Percentiles rank a stretch among this genome's conserved stretches.
Evolutionary conservation across 2,329 filamentous ascomycete genomes (phyloP).

Genomic region (Epichloe sp.): DNA sequence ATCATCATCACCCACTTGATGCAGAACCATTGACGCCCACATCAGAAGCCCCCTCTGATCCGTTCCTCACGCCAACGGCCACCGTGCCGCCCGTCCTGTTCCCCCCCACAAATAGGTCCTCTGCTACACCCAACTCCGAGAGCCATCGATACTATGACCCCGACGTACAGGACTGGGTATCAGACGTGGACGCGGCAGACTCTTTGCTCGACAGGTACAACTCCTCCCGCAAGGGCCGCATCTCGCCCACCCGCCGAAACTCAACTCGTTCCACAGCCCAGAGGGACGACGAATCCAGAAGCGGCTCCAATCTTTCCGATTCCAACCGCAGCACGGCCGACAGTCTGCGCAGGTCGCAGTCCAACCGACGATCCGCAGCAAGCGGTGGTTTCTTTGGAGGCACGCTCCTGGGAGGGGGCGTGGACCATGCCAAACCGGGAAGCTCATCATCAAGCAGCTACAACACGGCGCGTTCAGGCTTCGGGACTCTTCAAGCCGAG

Average conservation of each 20-base stretch:
- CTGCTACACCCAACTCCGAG: slow-evolving; percentile 30
- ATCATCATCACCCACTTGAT: neutral
- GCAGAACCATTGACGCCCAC: slow-evolving; percentile 17
- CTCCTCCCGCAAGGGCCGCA: slow-evolving; percentile 18
- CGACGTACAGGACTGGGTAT: slow-evolving; percentile 46
- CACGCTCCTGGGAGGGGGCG: slow-evolving; percentile 12
- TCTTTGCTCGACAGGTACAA: slow-evolving; percentile 34
- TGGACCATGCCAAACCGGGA: slow-evolving; percentile 21
- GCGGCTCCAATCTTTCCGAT: slow-evolving; percentile 44
- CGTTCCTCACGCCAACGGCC: slow-evolving; percentile 33
- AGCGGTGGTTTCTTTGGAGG: slow-evolving; percentile 17
- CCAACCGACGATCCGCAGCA: slow-evolving; percentile 20
- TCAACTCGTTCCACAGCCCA: slow-evolving; percentile 23
- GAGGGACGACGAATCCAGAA: slow-evolving; percentile 36
- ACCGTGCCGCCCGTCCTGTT: slow-evolving; percentile 11
- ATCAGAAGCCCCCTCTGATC: slow-evolving; percentile 30
- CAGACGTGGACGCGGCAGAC: slow-evolving; percentile 41
- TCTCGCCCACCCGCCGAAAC: slow-evolving; percentile 25
- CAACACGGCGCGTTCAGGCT: slow-evolving; percentile 40
- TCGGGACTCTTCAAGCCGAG: slow-evolving; percentile 38
- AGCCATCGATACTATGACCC: slow-evolving; percentile 25
- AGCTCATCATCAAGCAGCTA: slow-evolving; percentile 33
- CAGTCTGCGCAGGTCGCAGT: slow-evolving; percentile 23
- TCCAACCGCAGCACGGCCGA: slow-evolving; percentile 33
- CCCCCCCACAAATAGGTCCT: slow-evolving; percentile 18